A percentile compares a stretch with the other conserved stretches of the same genome.
Evolutionary conservation across 495 filamentous ascomycete species (phyloP).

Genomic region (Aspergillus funiculosus): DNA sequence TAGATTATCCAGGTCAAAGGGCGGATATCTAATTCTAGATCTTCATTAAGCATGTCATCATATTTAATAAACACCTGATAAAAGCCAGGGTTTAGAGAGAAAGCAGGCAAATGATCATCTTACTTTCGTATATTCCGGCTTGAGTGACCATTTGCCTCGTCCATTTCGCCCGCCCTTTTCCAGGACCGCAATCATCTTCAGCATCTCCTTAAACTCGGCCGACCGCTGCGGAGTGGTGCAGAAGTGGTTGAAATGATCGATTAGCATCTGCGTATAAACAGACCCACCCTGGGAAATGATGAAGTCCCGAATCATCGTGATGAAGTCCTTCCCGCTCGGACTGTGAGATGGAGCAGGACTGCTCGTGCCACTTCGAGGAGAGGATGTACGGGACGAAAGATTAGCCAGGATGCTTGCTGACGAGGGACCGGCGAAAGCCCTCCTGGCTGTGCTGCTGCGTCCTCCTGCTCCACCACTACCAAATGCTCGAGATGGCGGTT

Average conservation of each 20-base stretch:
- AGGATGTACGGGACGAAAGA: slow-evolving; percentile 38
- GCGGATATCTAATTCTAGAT: too few relatives aligned
- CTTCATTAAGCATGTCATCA: too few relatives aligned
- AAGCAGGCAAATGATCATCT: slow-evolving; percentile 1
- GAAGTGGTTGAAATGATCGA: slow-evolving; percentile 72
- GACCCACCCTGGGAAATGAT: slow-evolving; percentile 64
- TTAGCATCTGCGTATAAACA: slow-evolving; percentile 66
- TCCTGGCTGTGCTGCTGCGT: slow-evolving; percentile 30
- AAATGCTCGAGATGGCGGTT: slow-evolving; percentile 20
- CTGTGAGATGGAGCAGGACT: slow-evolving; percentile 22
- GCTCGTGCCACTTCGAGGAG: slow-evolving; percentile 30
- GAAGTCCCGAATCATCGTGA: slow-evolving; percentile 68
- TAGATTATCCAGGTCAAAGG: too few relatives aligned
- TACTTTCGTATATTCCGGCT: slow-evolving; percentile 47
- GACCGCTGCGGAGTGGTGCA: slow-evolving; percentile 49
- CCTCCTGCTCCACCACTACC: too few relatives aligned
- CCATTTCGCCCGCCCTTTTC: slow-evolving; percentile 49
- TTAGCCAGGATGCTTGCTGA: slow-evolving; percentile 56
- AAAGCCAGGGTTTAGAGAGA: too few relatives aligned
- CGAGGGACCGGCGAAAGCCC: slow-evolving; percentile 40
- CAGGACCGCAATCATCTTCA: slow-evolving; percentile 53
- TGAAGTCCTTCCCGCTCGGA: slow-evolving; percentile 50
- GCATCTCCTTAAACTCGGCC: slow-evolving; percentile 58
- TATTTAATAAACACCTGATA: neutral
- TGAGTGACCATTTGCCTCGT: slow-evolving; percentile 56